These are phyloP conservation scores for Dissophora ornata DNA, from an alignment of 192 early-diverging fungal genomes.

Conservation along the genomic window DNA sequence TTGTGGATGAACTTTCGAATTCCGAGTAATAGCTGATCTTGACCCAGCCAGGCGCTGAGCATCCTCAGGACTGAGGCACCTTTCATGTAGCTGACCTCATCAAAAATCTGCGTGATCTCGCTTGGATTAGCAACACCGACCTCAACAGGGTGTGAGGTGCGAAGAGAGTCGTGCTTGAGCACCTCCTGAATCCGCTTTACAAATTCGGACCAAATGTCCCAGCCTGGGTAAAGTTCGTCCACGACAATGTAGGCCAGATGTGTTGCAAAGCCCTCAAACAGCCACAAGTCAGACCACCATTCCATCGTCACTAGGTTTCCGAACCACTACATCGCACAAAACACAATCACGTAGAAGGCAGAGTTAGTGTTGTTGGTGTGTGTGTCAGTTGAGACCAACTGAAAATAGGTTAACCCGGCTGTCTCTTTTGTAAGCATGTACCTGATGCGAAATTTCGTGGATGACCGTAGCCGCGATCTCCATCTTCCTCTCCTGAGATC, in stretches of 20 bases:
- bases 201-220: conserved; percentile 83
- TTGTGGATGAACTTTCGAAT: conserved; percentile 71
- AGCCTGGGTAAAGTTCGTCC: conserved; percentile 82
- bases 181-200: conserved; percentile 75
- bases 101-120: conserved; percentile 89
- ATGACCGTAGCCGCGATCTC: conserved; percentile 56
- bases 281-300: conserved; percentile 63
- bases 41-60: conserved; percentile 72
- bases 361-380: not conserved
- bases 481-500: conserved; percentile 32
- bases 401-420: too few species aligned
- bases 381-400: too few species aligned
- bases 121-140: conserved; percentile 74
- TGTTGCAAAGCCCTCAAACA: conserved; percentile 62
- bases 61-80: conserved; percentile 85
- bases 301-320: conserved; percentile 60
- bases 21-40: conserved; percentile 61
- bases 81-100: conserved; percentile 87
- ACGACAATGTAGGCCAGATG: conserved; percentile 69
- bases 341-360: not conserved
- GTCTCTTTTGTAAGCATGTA: too few species aligned
- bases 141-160: conserved; percentile 86
- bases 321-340: conserved; percentile 47
- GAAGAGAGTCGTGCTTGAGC: conserved; percentile 78
- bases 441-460: conserved; percentile 55